A percentile compares a stretch with the other conserved stretches of the same genome.
Conservation (phyloP, 495 filamentous ascomycete genomes). For the Lepidopterella palustris region DNA sequence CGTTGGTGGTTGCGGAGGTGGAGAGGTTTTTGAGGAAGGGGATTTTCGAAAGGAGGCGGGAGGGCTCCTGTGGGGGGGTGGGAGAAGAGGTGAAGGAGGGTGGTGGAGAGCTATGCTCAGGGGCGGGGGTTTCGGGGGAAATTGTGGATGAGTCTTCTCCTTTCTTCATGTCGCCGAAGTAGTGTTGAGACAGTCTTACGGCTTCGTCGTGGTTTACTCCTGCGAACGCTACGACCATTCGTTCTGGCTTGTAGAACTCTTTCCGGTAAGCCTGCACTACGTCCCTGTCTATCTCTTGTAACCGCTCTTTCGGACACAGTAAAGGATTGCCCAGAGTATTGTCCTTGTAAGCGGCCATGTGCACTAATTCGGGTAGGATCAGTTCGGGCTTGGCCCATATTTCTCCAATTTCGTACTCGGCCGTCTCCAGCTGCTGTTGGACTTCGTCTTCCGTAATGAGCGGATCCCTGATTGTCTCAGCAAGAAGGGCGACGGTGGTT, state of each 20-base stretch:
- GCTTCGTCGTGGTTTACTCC: slow-evolving; percentile 80
- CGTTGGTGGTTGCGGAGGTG: slow-evolving; percentile 55
- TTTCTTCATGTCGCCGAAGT: slow-evolving; percentile 83
- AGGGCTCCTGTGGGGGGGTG: slow-evolving; percentile 42
- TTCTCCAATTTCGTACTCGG: slow-evolving; percentile 90
- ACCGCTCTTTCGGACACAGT: slow-evolving; percentile 78
- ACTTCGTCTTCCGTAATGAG: slow-evolving; percentile 88
- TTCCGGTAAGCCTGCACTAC: slow-evolving; percentile 74
- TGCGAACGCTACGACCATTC: slow-evolving; percentile 91
- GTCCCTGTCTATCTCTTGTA: slow-evolving; percentile 65
- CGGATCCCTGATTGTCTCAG: slow-evolving; percentile 90
- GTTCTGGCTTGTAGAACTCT: slow-evolving; percentile 78
- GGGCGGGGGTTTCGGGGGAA: slow-evolving; percentile 13
- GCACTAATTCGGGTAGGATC: slow-evolving; percentile 89
- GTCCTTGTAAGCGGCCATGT: slow-evolving; percentile 88
- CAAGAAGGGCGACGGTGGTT: slow-evolving; percentile 73
- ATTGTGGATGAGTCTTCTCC: slow-evolving; percentile 40
- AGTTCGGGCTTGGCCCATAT: slow-evolving; percentile 98
- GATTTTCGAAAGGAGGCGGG: slow-evolving; percentile 70
- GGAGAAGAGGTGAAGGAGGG: slow-evolving; percentile 30
- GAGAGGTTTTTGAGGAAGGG: slow-evolving; percentile 92
- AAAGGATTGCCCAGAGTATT: slow-evolving; percentile 95
- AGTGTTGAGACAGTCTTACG: slow-evolving; percentile 68
- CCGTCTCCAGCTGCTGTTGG: slow-evolving; percentile 75
- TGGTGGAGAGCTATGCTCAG: slow-evolving; percentile 40